Evolutionary conservation across 768 basidiomycete genomes (phyloP), one percentile per base, ranked within the genome.

Genomic region (Cubamyces sp.): DNA sequence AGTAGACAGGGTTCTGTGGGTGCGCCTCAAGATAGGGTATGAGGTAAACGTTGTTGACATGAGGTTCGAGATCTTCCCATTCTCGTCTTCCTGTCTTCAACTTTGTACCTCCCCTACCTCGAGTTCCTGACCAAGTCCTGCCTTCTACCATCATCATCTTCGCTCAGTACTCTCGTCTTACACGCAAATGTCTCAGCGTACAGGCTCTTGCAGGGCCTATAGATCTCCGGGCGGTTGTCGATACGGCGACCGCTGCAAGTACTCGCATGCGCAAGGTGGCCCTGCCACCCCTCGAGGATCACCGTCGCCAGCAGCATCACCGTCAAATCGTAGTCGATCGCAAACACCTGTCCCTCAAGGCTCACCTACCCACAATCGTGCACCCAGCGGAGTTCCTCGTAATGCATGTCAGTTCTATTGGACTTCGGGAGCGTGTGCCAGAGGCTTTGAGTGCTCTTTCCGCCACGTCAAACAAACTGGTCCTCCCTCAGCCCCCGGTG

Each of bases 351-450:
- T 19, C 14, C 54, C 60, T 21, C 47, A 11, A 18, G 26, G 34
- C 40, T 53, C 54, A 8, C 11, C 49, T n/a, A 23, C 61, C 4
- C 21, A 18, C 26, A 25, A 16, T 11, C 49, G 47, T n/a, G 14
- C 19, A 19, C 48, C 23, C 9, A 21, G 18, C n/a, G 48, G 53
- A 42, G 51, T 60, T 16, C 73, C 74, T 1, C 60, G 60, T 19
- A 69, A 69, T n/a, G 48, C 68, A 3, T 75, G 74, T 60, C 37
- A 56, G 6, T 70, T 70, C 43, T 75, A 59, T 62, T 75, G 71
- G 72, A 53, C 66, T 0, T 62, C 63, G 18, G 74, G 74, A 14
- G 39, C 60, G 1, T 75, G 74, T n/a, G 40, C 61, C 12, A 64
- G 54, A 4, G 42, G 55, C 1, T 72, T 72, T 39, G 71, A 71